Percentiles rank a stretch among this genome's conserved stretches.
Conservation (phyloP, 2,329 filamentous ascomycete genomes). For the Epichloe amarillans region DNA sequence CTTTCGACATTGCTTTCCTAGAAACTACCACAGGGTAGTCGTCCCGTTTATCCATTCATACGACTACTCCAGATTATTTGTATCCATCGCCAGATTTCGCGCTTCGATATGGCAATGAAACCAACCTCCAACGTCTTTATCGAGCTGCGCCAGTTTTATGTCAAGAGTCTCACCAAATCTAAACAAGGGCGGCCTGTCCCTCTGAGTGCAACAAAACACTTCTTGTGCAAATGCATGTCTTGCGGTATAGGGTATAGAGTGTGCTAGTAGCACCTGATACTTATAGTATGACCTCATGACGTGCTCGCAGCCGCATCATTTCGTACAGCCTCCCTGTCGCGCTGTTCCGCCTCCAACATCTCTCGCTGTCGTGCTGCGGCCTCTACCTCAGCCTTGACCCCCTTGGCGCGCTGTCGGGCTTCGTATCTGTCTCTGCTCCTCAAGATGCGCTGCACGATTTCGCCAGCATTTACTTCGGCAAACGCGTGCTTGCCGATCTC, state of each 20-base stretch:
- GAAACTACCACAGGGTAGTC: too few species aligned
- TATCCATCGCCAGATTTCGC: too few species aligned
- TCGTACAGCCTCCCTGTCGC: constrained; percentile 30
- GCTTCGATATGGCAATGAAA: too few species aligned
- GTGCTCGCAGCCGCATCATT: background rate
- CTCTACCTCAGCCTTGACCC: constrained; percentile 71
- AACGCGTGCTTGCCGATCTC: constrained; percentile 69
- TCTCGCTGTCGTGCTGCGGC: constrained; percentile 49
- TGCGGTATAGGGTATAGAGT: background rate
- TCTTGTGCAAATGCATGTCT: background rate
- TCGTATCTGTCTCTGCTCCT: constrained; percentile 79
- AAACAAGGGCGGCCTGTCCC: too few species aligned
- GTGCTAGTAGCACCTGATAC: background rate
- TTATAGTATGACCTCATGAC: background rate
- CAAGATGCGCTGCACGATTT: constrained; percentile 85
- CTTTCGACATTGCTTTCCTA: too few species aligned
- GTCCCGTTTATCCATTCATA: too few species aligned
- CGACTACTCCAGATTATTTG: too few species aligned
- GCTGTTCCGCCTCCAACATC: constrained; percentile 45
- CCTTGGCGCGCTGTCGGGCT: constrained; percentile 79
- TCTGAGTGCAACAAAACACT: background rate
- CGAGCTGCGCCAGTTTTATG: too few species aligned
- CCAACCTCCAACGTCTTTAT: too few species aligned
- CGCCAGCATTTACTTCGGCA: constrained; percentile 76
- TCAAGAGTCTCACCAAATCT: too few species aligned